Evolutionary conservation across 176 grass and related monocot species (phyloP), one percentile per base, ranked within the genome.

Genomic region (Metroxylon sagu): DNA sequence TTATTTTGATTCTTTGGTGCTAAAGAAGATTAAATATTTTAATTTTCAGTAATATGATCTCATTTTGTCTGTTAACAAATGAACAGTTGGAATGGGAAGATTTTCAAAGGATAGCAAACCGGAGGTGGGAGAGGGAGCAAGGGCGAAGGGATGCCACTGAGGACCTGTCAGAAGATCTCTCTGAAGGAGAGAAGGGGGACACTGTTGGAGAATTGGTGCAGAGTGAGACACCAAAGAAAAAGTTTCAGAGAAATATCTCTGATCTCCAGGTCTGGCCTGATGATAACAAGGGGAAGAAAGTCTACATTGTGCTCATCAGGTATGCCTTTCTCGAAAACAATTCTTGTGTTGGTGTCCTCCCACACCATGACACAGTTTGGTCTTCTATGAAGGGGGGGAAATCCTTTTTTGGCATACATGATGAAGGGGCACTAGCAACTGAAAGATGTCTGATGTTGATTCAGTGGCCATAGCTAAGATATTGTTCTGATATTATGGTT

Each of bases 121-220:
- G 84, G 21, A 69, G 85, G 59, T 80, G 83, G 74, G 86, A 98
- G 49, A 72, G 86, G 68, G 93, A 98, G 59, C 73, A 83, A 76
- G 87, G 85, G 35, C 76, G 84, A 26, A 71, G 55, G 3, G 93
- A 98, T 75, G 78, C 84, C 0, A 81, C 78, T 0, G 93, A 98
- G 63, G 93, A 98, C 78, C 80, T 98, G 54, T 84, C 87, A 0
- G 93, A 98, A 51, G 93, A 98, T 48, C 54, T 98, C 14, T 88
- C 76, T 1, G 92, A 97, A 30, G 78, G 84, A 1, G 93, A 97
- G 74, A 97, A 91, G 26, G 83, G 54, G 4, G 93, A 98, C 61
- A 83, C 62, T 12, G 54, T 98, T 30, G 49, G 69, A 1, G 93
- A 98, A 39, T 7, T 95, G 61, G 49, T 39, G 1, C 78, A 66